Evolutionary conservation across 2,329 filamentous ascomycete genomes (phyloP).

Genomic region (Trichothecium roseum): DNA sequence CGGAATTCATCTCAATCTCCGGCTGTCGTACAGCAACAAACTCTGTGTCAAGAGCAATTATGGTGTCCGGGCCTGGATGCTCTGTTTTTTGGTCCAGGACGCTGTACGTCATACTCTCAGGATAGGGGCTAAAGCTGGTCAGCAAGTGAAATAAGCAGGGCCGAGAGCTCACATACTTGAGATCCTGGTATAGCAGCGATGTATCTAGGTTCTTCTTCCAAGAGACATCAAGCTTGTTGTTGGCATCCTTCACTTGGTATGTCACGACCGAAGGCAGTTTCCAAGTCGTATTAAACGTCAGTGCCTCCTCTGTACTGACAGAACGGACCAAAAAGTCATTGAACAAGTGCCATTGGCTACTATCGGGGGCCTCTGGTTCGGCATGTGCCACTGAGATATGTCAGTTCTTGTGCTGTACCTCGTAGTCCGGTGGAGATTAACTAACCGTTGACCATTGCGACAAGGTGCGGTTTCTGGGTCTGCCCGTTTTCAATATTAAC

Average conservation of each 20-base stretch:
- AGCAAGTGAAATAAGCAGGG: conserved; percentile 7
- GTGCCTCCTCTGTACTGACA: conserved; percentile 69
- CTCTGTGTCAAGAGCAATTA: conserved; percentile 88
- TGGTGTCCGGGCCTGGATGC: conserved; percentile 57
- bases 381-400: conserved; percentile 50
- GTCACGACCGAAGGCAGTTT: conserved; percentile 82
- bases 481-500: conserved; percentile 81
- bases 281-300: conserved; percentile 85
- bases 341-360: conserved; percentile 86
- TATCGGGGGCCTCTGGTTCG: conserved; percentile 43
- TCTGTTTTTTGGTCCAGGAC: conserved; percentile 50
- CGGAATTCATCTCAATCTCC: conserved; percentile 92
- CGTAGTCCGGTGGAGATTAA: background rate
- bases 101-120: conserved; percentile 43
- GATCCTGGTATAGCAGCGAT: conserved; percentile 68
- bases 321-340: conserved; percentile 91
- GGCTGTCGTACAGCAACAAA: conserved; percentile 89
- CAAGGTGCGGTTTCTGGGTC: conserved; percentile 79
- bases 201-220: conserved; percentile 85
- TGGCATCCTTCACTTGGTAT: conserved; percentile 73
- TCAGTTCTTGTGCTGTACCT: conserved; percentile 13
- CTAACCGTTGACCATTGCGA: conserved; percentile 79
- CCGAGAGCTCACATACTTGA: conserved; percentile 29
- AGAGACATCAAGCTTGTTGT: conserved; percentile 71
- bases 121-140: conserved; percentile 28